A percentile compares a stretch with the other conserved stretches of the same genome.
Conservation (phyloP, 2,329 filamentous ascomycete species). For the Byssothecium circinans region DNA sequence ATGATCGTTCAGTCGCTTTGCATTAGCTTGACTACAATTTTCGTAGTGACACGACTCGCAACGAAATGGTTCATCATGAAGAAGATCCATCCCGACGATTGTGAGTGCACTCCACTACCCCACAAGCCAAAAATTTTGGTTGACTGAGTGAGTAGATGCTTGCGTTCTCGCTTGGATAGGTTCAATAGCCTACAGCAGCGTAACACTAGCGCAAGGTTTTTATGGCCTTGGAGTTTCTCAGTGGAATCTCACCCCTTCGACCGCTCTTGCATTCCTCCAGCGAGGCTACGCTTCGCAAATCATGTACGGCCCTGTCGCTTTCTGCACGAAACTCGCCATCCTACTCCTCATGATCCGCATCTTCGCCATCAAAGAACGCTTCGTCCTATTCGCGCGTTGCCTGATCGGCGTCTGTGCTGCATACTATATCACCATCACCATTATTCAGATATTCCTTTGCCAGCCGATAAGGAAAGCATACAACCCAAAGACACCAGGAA, state of each 20-base stretch:
- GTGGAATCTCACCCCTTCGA: background rate
- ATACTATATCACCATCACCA: slow-evolving; percentile 1
- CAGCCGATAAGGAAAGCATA: background rate
- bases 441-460: background rate
- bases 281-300: background rate
- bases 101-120: background rate
- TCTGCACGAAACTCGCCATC: slow-evolving; percentile 1
- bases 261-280: background rate
- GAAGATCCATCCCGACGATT: background rate
- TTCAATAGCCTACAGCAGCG: background rate
- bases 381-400: background rate
- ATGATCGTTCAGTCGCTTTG: background rate
- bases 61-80: background rate
- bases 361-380: background rate
- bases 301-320: background rate
- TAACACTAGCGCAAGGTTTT: background rate
- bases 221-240: background rate
- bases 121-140: background rate
- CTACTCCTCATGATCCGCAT: background rate
- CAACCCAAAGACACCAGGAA: background rate
- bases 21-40: background rate
- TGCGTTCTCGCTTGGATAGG: background rate
- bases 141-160: background rate
- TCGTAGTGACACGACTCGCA: background rate
- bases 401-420: slow-evolving; percentile 1